Base-by-base conservation (phyloP, 257 asterid genomes). In the Anisodus acutangulus region DNA sequence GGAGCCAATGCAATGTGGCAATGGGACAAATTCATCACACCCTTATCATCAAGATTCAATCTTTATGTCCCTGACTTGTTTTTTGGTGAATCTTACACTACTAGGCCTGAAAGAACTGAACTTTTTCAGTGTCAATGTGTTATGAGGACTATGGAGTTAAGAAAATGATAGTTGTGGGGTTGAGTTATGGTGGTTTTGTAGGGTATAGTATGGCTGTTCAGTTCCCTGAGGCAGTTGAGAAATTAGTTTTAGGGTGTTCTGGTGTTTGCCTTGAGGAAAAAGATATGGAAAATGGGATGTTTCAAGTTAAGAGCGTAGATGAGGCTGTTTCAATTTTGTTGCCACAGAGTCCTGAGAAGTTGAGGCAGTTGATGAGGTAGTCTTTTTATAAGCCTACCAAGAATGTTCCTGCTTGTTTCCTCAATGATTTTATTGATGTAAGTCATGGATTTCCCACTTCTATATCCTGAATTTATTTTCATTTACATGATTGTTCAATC, bases 1-100 rank as follows among this genome's bases (percentile, higher is more conserved):
- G 98, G 98, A 72, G 95, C 97, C 82, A 93, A 93, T 88, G 95
- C 97, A 81, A 92, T 93, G 95, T 93, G 97, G 98, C 97, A 94
- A 79, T 93, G 97, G 96, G 88, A 88, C 85, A 91, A 92, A 59
- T 90, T 92, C 89, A 85, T 92, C n/a, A 88, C 95, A 6, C 94
- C 95, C 4, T 88, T 94, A 16, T 60, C 95, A 26, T 80, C 93
- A 41, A 84, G 84, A 51, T 94, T 91, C 98, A 94, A 91, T 76
- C 89, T 93, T 58, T 94, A 87, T 88, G 95, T 93, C 31, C 98
- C 97, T 10, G 98, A 94, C 87, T 68, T 93, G 86, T 92, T 93
- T 68, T 94, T 91, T 83, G 98, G 95, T 3, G 93, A 91, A 3
- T 93, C 97, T 0, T 90, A 86, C 90, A 91, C 95, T 8, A 60